Percentiles rank a stretch among this genome's conserved stretches.
Conservation (phyloP, 768 basidiomycete species). For the Kwoniella dejecticola region DNA sequence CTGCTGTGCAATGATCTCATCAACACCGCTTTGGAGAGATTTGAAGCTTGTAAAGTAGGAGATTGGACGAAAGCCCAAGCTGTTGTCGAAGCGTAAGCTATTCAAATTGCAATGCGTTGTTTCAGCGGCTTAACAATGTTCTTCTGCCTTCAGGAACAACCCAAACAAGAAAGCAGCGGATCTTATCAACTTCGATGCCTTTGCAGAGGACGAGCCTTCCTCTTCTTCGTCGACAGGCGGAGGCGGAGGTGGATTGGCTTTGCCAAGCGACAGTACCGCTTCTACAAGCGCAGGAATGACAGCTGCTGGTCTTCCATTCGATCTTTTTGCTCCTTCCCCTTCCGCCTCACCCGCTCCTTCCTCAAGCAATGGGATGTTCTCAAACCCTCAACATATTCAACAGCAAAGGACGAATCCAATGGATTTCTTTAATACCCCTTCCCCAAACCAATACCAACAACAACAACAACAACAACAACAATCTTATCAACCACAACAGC, state of each 20-base stretch:
- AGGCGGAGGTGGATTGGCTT: conserved; percentile 46
- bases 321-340: conserved; percentile 14
- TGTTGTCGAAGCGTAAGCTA: conserved; percentile 56
- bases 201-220: conserved; percentile 49
- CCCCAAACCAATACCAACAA: conserved; percentile 18
- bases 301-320: conserved; percentile 18
- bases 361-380: neutral
- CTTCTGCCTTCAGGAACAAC: conserved; percentile 37
- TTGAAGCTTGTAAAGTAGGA: conserved; percentile 89
- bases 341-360: conserved; percentile 25
- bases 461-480: conserved; percentile 15
- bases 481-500: conserved; percentile 11
- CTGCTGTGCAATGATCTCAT: conserved; percentile 97
- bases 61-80: conserved; percentile 65
- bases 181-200: conserved; percentile 57
- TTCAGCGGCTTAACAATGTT: neutral
- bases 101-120: conserved; percentile 52
- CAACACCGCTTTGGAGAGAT: conserved; percentile 84
- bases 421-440: conserved; percentile 50
- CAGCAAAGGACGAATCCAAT: conserved; percentile 48
- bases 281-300: conserved; percentile 20
- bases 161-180: conserved; percentile 53
- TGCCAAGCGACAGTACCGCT: conserved; percentile 24
- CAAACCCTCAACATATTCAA: neutral
- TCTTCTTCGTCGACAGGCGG: conserved; percentile 17